Conservation (phyloP, 164 flowering plant genomes). For the Amborella trichopoda region DNA sequence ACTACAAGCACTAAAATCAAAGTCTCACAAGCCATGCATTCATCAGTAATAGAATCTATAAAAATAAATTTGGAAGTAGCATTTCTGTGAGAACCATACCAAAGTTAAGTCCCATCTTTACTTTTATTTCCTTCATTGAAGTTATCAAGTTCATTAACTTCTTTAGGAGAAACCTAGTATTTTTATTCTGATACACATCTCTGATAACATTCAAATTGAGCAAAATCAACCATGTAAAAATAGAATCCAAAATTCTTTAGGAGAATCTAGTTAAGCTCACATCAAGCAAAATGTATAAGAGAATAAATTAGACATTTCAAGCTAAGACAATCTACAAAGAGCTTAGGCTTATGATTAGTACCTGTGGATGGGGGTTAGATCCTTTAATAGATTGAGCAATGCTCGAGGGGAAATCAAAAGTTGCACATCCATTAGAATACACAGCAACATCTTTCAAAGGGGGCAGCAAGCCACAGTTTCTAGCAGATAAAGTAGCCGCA, state of each 20-base stretch:
- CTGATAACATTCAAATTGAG: background rate
- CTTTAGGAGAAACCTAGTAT: no score
- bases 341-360: no score
- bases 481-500: slow-evolving; percentile 60
- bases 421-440: slow-evolving; percentile 79
- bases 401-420: slow-evolving; percentile 57
- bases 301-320: no score
- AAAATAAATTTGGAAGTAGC: no score
- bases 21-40: no score
- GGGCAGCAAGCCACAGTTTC: slow-evolving; percentile 54
- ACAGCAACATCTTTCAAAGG: slow-evolving; percentile 75
- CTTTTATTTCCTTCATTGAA: no score
- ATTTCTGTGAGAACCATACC: no score
- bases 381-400: slow-evolving; percentile 42
- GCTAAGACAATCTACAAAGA: no score
- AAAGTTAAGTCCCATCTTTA: no score
- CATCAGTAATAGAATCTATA: no score
- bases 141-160: no score
- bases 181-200: background rate
- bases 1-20: no score
- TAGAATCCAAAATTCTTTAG: background rate
- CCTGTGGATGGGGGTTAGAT: slow-evolving; percentile 83
- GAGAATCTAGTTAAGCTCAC: background rate
- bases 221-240: background rate
- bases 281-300: background rate